A percentile compares a stretch with the other conserved stretches of the same genome.
Conservation (phyloP, 2,329 filamentous ascomycete genomes). For the Ramularia collo-cygni region DNA sequence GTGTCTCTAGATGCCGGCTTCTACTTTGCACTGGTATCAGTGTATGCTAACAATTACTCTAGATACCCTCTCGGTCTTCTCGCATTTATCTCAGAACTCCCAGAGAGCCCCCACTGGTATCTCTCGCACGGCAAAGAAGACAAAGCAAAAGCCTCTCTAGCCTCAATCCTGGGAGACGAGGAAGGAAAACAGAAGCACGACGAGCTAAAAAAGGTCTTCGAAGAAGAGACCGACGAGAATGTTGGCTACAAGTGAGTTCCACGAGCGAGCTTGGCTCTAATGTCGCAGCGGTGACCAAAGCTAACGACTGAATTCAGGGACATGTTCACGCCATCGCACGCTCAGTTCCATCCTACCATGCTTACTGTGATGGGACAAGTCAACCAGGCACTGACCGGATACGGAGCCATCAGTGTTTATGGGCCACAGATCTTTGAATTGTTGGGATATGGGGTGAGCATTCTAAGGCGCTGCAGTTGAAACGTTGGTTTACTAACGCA, state of each 20-base stretch:
- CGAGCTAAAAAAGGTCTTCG: constrained; percentile 45
- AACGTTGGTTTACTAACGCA: too few relatives aligned
- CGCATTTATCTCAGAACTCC: constrained; percentile 46
- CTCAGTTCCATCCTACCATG: constrained; percentile 55
- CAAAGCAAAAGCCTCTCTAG: constrained; percentile 45
- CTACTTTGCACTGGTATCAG: too few relatives aligned
- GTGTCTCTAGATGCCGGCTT: too few relatives aligned
- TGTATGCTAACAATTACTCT: too few relatives aligned
- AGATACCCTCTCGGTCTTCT: constrained; percentile 50
- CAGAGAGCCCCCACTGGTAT: constrained; percentile 54
- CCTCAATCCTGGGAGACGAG: constrained; percentile 45
- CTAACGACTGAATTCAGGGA: constrained; percentile 28
- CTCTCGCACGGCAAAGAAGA: constrained; percentile 46
- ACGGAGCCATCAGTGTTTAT: constrained; percentile 17
- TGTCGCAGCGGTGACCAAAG: too few relatives aligned
- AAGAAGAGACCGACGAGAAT: constrained; percentile 40
- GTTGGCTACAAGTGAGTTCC: constrained; percentile 39
- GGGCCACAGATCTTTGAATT: constrained; percentile 55
- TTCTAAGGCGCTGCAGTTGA: too few relatives aligned
- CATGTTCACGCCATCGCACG: constrained; percentile 50
- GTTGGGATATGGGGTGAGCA: constrained; percentile 50
- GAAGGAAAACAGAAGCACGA: constrained; percentile 44
- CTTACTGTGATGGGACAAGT: constrained; percentile 57
- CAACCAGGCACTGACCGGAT: constrained; percentile 52
- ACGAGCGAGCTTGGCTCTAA: too few relatives aligned